Evolutionary conservation across 2,329 filamentous ascomycete species (phyloP).

Genomic region (Cercospora beticola): DNA sequence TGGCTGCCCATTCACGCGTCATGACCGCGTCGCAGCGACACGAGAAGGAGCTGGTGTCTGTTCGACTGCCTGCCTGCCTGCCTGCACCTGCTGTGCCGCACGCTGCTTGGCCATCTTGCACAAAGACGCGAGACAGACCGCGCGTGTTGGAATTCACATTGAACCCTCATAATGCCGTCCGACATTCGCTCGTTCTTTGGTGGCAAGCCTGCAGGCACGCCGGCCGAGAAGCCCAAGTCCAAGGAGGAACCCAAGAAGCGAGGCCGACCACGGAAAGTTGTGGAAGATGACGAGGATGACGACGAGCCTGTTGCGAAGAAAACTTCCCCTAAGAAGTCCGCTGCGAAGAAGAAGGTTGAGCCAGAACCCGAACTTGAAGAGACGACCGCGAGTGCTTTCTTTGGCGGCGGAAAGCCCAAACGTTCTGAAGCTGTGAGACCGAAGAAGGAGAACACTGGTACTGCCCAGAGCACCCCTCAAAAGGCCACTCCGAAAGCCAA

Average conservation of each 20-base stretch:
- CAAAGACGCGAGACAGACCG: not conserved
- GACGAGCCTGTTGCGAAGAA: constrained; percentile 29
- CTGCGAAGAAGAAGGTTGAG: constrained; percentile 45
- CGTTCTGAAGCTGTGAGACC: constrained; percentile 43
- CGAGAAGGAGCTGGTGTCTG: not conserved
- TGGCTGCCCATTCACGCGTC: constrained; percentile 8
- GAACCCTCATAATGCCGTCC: constrained; percentile 63
- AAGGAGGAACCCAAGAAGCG: constrained; percentile 48
- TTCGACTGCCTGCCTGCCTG: not conserved
- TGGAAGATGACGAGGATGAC: constrained; percentile 76
- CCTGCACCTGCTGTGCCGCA: not conserved
- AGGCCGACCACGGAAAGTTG: constrained; percentile 60
- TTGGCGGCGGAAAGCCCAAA: constrained; percentile 57
- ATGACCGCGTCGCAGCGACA: constrained; percentile 7
- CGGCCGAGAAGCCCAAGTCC: constrained; percentile 33
- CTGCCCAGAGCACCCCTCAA: constrained; percentile 41
- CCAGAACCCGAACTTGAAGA: constrained; percentile 44
- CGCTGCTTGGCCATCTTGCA: not conserved
- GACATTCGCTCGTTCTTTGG: constrained; percentile 93
- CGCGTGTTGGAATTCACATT: not conserved
- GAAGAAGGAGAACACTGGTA: constrained; percentile 18
- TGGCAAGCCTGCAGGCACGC: constrained; percentile 64
- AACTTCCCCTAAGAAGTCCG: constrained; percentile 52
- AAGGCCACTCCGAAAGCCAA: constrained; percentile 39
- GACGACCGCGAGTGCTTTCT: constrained; percentile 64